Evolutionary conservation across 208 protist species (phyloP).

Genomic region (Histomonas meleagridis): DNA sequence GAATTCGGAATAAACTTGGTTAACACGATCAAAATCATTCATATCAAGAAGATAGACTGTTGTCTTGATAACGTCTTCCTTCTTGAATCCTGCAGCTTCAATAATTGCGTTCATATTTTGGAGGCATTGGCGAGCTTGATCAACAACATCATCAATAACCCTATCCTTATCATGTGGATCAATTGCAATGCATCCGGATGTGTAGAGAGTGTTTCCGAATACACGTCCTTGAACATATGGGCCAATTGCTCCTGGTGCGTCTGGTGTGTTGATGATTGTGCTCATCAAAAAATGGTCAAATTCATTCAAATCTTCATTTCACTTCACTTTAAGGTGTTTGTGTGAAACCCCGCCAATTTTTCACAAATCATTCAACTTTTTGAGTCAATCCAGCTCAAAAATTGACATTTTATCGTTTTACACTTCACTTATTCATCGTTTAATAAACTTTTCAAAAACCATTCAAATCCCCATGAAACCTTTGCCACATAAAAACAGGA

Average conservation of each 20-base stretch:
- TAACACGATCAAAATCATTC: neutral
- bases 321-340: too few relatives aligned
- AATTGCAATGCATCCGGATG: neutral
- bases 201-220: neutral
- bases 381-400: too few relatives aligned
- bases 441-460: too few relatives aligned
- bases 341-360: too few relatives aligned
- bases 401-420: too few relatives aligned
- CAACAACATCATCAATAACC: neutral
- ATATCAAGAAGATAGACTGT: neutral
- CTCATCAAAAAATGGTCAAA: neutral
- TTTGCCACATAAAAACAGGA: too few relatives aligned
- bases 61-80: neutral
- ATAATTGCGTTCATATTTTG: neutral
- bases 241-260: constrained; percentile 19
- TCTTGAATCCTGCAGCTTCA: neutral
- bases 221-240: neutral
- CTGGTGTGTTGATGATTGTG: neutral
- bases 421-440: too few relatives aligned
- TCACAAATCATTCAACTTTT: too few relatives aligned
- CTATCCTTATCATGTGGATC: neutral
- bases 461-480: too few relatives aligned
- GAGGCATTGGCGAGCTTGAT: neutral
- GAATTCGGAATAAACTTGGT: neutral
- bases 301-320: too few relatives aligned